Conservation (phyloP, 192 early-diverging fungal genomes). For the Dimargaris cristalligena region DNA sequence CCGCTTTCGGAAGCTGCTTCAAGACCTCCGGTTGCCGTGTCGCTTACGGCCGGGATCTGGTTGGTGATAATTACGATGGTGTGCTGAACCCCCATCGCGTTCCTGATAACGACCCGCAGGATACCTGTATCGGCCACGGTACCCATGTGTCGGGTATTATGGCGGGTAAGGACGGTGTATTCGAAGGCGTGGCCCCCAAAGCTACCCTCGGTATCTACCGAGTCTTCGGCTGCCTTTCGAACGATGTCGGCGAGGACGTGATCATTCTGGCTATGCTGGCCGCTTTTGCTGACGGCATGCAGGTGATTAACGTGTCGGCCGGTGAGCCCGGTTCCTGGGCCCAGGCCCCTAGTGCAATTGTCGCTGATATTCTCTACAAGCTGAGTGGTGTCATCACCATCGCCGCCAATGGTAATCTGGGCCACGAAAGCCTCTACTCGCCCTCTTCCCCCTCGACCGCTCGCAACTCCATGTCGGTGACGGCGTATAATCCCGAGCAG, state of each 20-base stretch:
- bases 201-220: constrained; percentile 49
- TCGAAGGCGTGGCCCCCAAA: constrained; percentile 47
- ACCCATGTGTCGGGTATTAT: constrained; percentile 51
- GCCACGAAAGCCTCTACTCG: not conserved
- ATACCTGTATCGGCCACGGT: constrained; percentile 45
- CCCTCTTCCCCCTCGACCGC: not conserved
- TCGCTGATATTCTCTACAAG: not conserved
- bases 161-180: constrained; percentile 19
- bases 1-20: constrained; percentile 48
- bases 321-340: constrained; percentile 9
- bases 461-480: not conserved
- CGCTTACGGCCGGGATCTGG: constrained; percentile 42
- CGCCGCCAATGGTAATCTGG: constrained; percentile 8
- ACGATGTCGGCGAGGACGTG: constrained; percentile 1
- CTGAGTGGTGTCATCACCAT: not conserved
- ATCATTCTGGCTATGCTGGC: constrained; percentile 7
- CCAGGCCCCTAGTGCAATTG: not conserved
- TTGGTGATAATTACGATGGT: constrained; percentile 33
- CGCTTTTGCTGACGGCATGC: constrained; percentile 10
- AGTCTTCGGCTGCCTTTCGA: constrained; percentile 35
- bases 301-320: constrained; percentile 12
- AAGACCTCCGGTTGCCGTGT: constrained; percentile 35
- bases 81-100: constrained; percentile 9
- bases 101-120: constrained; percentile 30
- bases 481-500: not conserved